Evolutionary conservation across 2,329 filamentous ascomycete species (phyloP).

Genomic region (Verticillium tricorpus): DNA sequence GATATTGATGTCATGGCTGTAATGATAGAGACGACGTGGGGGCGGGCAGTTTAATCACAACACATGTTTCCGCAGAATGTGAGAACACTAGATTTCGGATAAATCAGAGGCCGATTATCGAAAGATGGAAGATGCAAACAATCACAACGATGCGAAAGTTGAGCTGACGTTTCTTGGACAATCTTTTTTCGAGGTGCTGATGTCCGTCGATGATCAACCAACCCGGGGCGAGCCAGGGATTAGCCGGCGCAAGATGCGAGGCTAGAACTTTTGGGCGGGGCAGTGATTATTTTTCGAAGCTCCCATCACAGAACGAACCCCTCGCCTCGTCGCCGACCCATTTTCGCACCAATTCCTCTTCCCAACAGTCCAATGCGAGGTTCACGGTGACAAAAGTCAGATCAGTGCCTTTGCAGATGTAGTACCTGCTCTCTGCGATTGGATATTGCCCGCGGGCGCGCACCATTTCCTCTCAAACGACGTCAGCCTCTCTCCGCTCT

Average conservation of each 20-base stretch:
- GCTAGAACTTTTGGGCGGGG: slow-evolving; percentile 5
- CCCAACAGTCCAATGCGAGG: neutral
- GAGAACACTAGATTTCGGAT: neutral
- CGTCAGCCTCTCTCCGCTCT: neutral
- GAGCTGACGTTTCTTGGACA: too few relatives aligned
- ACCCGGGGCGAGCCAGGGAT: neutral
- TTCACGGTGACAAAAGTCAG: neutral
- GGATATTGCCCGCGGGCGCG: neutral
- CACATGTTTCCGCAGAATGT: neutral
- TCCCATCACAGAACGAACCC: slow-evolving; percentile 4
- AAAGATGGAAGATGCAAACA: too few relatives aligned
- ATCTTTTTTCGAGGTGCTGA: too few relatives aligned
- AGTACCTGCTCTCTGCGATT: neutral
- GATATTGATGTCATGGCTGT: neutral
- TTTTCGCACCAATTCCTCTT: slow-evolving; percentile 2
- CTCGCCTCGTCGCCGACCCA: slow-evolving; percentile 15
- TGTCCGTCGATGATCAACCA: neutral
- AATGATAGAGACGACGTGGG: neutral
- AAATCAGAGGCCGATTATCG: too few relatives aligned
- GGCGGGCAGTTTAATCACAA: neutral
- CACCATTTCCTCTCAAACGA: neutral
- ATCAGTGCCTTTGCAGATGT: slow-evolving; percentile 1
- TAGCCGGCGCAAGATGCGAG: neutral
- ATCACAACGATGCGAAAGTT: too few relatives aligned
- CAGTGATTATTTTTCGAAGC: slow-evolving; percentile 3